Conservation (phyloP, 1,284 basidiomycete genomes). For the Leccinum pachyderme region DNA sequence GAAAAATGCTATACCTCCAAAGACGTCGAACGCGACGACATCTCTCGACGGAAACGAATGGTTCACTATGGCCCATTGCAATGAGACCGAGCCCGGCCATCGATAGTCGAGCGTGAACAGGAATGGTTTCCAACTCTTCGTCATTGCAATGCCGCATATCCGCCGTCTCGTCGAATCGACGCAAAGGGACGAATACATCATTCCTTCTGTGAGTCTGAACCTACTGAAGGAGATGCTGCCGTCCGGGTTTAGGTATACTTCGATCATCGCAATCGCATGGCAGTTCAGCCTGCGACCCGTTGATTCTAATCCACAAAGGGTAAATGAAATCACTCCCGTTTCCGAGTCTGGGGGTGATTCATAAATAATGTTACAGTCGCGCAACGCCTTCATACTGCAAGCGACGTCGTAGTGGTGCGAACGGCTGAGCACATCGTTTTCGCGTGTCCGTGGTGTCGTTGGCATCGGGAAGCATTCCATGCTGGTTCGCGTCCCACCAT, state of each 20-base stretch:
- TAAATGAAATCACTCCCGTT: background rate
- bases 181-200: conserved; percentile 1
- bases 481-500: background rate
- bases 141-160: background rate
- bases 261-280: background rate
- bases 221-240: background rate
- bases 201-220: background rate
- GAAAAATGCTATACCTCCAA: conserved; percentile 4
- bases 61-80: conserved; percentile 2
- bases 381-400: background rate
- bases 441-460: background rate
- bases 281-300: background rate
- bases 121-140: background rate
- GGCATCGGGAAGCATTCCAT: background rate
- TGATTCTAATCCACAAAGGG: background rate
- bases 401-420: background rate
- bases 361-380: background rate
- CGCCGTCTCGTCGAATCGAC: background rate
- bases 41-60: background rate
- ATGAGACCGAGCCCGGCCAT: background rate
- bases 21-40: background rate
- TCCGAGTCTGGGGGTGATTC: background rate
- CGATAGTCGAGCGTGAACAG: conserved; percentile 4
- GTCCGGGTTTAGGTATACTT: background rate
- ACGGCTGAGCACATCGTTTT: background rate